phyloP scores from a whole-genome alignment of 169 alveolate species.

The Cryptosporidium canis region DNA sequence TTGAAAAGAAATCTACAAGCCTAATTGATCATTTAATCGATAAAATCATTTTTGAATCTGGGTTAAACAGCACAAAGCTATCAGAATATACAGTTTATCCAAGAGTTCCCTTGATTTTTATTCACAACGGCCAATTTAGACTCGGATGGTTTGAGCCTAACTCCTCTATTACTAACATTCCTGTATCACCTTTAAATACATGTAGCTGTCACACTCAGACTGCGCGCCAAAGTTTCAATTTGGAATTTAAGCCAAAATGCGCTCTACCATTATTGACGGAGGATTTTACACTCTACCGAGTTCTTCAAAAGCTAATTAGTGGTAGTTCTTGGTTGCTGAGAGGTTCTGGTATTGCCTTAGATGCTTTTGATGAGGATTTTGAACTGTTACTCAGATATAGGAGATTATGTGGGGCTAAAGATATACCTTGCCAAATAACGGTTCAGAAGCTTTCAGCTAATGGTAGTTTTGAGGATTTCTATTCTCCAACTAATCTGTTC shows the following conservation, averaged over 20 bases:
- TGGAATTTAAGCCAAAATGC: slow-evolving; percentile 50
- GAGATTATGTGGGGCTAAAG: neutral
- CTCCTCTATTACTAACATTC: neutral
- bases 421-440: neutral
- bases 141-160: slow-evolving; percentile 26
- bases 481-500: neutral
- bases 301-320: neutral
- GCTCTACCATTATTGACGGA: neutral
- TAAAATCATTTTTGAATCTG: neutral
- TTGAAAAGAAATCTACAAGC: neutral
- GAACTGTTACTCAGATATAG: neutral
- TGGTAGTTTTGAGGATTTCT: neutral
- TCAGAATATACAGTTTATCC: neutral
- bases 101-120: slow-evolving; percentile 3
- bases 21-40: neutral
- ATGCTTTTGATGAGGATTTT: neutral
- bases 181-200: neutral
- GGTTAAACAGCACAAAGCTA: neutral
- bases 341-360: neutral
- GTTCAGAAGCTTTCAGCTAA: neutral
- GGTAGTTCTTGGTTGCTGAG: neutral
- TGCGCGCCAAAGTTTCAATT: neutral
- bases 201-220: neutral
- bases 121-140: neutral
- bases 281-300: slow-evolving; percentile 8